Conservation (phyloP, 208 protist species). For the Trypanosomatidae sp. region DNA sequence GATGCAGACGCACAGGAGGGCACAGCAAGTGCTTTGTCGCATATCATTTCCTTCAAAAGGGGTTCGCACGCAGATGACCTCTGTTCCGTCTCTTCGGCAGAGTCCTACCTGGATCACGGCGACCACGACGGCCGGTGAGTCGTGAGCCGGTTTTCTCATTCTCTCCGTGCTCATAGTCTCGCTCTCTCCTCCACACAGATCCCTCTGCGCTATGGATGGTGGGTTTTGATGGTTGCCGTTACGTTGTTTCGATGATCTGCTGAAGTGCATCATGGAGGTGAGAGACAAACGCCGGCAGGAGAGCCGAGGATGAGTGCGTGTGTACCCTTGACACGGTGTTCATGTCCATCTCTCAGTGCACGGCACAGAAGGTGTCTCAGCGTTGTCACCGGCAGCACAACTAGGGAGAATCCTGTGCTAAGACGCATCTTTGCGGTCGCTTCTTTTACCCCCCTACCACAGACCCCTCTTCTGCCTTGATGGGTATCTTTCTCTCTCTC, state of each 20-base stretch:
- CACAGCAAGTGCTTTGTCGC: neutral
- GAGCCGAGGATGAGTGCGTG: neutral
- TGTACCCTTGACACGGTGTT: neutral
- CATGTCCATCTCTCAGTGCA: neutral
- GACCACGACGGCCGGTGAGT: neutral
- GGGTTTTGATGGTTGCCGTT: neutral
- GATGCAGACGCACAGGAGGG: neutral
- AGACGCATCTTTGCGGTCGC: neutral
- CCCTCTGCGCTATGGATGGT: neutral
- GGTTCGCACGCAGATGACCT: neutral
- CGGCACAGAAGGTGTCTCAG: neutral
- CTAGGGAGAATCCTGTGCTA: neutral
- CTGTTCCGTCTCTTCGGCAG: conserved; percentile 16
- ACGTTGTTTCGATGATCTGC: neutral
- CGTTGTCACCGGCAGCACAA: neutral
- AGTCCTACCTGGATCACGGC: conserved; percentile 14
- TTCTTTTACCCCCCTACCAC: neutral
- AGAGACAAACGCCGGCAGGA: neutral
- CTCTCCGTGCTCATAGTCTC: neutral
- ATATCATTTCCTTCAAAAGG: conserved; percentile 7
- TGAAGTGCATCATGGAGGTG: neutral
- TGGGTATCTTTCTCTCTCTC: no score
- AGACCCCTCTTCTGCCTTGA: neutral
- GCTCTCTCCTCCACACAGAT: neutral
- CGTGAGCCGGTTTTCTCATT: no score